These are phyloP conservation scores for Leptodermis oblonga DNA, from an alignment of 257 asterid genomes.

Conservation along the genomic window DNA sequence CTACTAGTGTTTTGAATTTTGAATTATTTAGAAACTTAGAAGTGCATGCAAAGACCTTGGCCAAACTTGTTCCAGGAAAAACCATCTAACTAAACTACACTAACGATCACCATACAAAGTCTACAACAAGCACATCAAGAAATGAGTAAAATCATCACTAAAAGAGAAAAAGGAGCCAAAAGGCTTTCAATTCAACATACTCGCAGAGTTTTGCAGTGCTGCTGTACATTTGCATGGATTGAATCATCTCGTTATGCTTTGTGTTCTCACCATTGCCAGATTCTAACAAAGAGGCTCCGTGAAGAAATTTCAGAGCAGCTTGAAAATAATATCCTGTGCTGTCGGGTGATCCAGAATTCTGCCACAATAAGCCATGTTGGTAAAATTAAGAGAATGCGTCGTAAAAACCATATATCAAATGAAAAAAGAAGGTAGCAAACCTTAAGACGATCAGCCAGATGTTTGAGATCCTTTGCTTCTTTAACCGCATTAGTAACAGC, in stretches of 20 bases:
- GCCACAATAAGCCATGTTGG: slow-evolving; percentile 25
- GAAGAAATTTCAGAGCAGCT: slow-evolving; percentile 92
- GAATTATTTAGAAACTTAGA: background rate
- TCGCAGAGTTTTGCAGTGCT: slow-evolving; percentile 98
- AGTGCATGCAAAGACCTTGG: too few relatives aligned
- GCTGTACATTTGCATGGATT: slow-evolving; percentile 75
- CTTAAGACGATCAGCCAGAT: slow-evolving; percentile 91
- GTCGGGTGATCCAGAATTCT: slow-evolving; percentile 83
- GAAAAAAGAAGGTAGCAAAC: slow-evolving; percentile 35
- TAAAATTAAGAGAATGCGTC: slow-evolving; percentile 17
- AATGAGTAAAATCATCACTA: background rate
- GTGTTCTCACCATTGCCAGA: slow-evolving; percentile 63
- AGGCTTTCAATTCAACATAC: slow-evolving; percentile 43
- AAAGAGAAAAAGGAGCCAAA: background rate
- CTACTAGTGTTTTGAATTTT: background rate
- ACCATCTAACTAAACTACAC: background rate
- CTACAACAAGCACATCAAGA: background rate
- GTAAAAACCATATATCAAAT: background rate
- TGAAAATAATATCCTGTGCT: slow-evolving; percentile 75
- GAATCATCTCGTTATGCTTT: slow-evolving; percentile 68
- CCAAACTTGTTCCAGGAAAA: background rate
- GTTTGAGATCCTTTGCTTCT: slow-evolving; percentile 97
- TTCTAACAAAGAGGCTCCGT: slow-evolving; percentile 92
- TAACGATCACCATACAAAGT: background rate
- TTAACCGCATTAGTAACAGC: slow-evolving; percentile 78